Percentiles rank a stretch among this genome's conserved stretches.
Evolutionary conservation across 306 rosid species (phyloP).

Genomic region (Vicia villosa): DNA sequence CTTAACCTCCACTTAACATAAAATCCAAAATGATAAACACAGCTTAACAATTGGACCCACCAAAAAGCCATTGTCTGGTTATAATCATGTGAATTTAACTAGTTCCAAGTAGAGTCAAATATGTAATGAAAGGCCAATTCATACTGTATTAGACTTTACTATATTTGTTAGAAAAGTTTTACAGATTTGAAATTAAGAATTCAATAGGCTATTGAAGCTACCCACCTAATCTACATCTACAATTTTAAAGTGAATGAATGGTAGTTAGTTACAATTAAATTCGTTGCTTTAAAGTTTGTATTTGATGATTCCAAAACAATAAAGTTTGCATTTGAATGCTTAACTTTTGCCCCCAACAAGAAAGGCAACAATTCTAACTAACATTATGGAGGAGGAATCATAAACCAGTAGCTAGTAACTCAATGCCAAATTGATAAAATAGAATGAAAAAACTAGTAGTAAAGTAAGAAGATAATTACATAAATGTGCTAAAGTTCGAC

Average conservation of each 20-base stretch:
- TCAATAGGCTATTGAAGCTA: constrained; percentile 27
- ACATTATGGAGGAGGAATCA: constrained; percentile 19
- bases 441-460: background rate
- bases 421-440: background rate
- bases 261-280: constrained; percentile 32
- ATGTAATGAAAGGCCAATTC: constrained; percentile 20
- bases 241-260: constrained; percentile 29
- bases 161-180: background rate
- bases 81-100: constrained; percentile 36
- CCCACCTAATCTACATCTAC: constrained; percentile 36
- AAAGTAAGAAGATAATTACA: background rate
- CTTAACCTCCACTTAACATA: constrained; percentile 5
- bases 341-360: constrained; percentile 34
- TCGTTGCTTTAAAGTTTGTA: constrained; percentile 35
- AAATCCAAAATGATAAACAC: constrained; percentile 17
- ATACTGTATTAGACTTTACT: constrained; percentile 15
- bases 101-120: constrained; percentile 32
- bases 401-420: constrained; percentile 3
- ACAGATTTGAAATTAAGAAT: constrained; percentile 17
- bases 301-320: constrained; percentile 12
- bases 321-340: constrained; percentile 19
- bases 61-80: constrained; percentile 21
- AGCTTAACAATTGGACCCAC: constrained; percentile 15
- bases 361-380: constrained; percentile 34
- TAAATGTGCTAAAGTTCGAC: background rate